Evolutionary conservation across 1,284 basidiomycete genomes (phyloP).

Genomic region (Lentinula novae-zelandiae): DNA sequence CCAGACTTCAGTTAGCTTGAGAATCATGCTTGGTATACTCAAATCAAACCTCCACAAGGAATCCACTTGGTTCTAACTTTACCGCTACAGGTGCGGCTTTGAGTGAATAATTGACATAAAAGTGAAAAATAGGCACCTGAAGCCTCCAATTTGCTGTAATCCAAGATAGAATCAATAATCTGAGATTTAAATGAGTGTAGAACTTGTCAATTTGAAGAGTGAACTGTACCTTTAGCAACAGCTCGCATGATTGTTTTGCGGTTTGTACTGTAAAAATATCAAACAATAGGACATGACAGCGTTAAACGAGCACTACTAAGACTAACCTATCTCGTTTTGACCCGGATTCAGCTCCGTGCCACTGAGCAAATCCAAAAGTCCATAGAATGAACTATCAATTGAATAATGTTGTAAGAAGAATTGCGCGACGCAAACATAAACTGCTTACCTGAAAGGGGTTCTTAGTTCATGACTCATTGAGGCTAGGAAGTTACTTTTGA

Average conservation of each 20-base stretch:
- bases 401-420: neutral
- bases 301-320: neutral
- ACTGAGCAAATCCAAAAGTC: slow-evolving; percentile 62
- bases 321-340: slow-evolving; percentile 62
- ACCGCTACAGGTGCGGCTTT: slow-evolving; percentile 37
- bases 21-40: neutral
- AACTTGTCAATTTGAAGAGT: neutral
- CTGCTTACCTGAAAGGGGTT: slow-evolving; percentile 63
- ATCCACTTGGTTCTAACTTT: slow-evolving; percentile 63
- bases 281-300: too few species aligned
- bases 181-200: slow-evolving; percentile 20
- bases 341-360: slow-evolving; percentile 62
- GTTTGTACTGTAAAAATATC: slow-evolving; percentile 50
- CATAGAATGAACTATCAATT: slow-evolving; percentile 59
- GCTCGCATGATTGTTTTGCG: slow-evolving; percentile 69
- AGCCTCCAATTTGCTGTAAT: slow-evolving; percentile 72
- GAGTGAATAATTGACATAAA: neutral
- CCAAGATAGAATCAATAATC: slow-evolving; percentile 74
- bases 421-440: neutral
- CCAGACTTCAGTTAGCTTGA: neutral
- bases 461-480: slow-evolving; percentile 73
- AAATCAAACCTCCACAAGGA: slow-evolving; percentile 51
- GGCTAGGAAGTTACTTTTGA: slow-evolving; percentile 71
- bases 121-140: slow-evolving; percentile 39
- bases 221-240: slow-evolving; percentile 52